Evolutionary conservation across 179 eudicot genomes (phyloP), one percentile per base, ranked within the genome.

Genomic region (Pouteria campechiana): DNA sequence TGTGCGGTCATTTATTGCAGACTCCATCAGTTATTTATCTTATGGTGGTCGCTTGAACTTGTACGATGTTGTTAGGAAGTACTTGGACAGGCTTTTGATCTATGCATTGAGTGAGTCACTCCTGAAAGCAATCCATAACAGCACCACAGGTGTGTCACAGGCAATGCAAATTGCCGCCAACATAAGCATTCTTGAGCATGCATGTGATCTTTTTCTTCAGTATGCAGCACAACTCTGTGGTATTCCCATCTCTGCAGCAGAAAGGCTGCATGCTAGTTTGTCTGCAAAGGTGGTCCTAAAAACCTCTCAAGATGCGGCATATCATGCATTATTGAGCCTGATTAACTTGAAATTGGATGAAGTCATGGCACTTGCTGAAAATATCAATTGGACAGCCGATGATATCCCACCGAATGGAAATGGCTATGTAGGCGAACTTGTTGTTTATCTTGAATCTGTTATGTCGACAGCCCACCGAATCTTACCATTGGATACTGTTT

Each of bases 141-240:
- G 78, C 1, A 64, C 84, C 36, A 70, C 61, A 50, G 97, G 97
- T 2, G 97, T 80, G 34, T 77, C 94, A 1, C 97, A 88, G 25
- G 97, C 97, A 31, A 88, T 83, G 94, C 85, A 81, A 50, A 80
- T 81, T 59, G 98, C 98, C 23, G 98, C 98, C 1, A 90, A 90
- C 48, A 86, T 90, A 95, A 82, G 87, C 33, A 95, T 77, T 18
- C 65, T 90, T 40, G 98, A 90, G 66, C 94, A 92, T 17, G 98
- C 98, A n/a, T 90, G 95, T 52, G 98, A 90, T 61, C 86, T 76
- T 61, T 81, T 90, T 67, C 86, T 82, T 41, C 78, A 77, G 49
- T 94, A 90, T 36, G 95, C 98, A 18, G 98, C 95, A 7, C 93
- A 90, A 68, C 84, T 90, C 22, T 90, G 94, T 2, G 98, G 98